phyloP scores from a whole-genome alignment of 2,329 filamentous ascomycete genomes.

The Corniculantispora saksenae region DNA sequence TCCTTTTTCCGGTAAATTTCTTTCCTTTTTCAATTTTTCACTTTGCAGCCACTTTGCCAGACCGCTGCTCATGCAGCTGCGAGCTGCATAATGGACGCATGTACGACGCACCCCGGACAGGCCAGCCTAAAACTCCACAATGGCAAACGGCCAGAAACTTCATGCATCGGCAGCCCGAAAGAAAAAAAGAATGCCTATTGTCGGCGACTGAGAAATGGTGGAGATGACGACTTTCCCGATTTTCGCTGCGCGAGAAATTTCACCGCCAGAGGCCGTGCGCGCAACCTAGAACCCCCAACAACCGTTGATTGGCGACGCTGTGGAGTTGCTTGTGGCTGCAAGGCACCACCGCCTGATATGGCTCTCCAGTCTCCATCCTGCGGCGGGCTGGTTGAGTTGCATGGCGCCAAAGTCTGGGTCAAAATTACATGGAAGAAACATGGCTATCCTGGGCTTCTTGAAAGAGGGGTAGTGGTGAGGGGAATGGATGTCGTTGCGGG shows the following conservation, averaged over 20 bases:
- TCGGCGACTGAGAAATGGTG: background rate
- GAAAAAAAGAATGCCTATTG: background rate
- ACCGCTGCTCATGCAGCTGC: background rate
- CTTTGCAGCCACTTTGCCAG: background rate
- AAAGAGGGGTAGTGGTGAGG: constrained; percentile 1
- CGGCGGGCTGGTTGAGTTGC: background rate
- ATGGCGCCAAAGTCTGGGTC: background rate
- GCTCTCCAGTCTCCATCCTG: background rate
- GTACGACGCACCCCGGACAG: background rate
- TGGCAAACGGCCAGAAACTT: background rate
- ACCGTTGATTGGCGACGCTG: constrained; percentile 1
- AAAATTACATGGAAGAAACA: background rate
- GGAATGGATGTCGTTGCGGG: background rate
- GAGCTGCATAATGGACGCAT: background rate
- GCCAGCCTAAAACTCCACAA: background rate
- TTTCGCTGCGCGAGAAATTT: background rate
- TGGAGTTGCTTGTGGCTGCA: constrained; percentile 7
- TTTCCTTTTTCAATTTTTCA: background rate
- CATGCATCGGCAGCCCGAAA: background rate
- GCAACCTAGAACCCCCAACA: constrained; percentile 9
- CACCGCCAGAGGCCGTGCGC: constrained; percentile 19
- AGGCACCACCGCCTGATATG: background rate
- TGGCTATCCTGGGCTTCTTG: background rate
- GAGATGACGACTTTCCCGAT: background rate
- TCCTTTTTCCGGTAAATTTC: too few species aligned